These are phyloP conservation scores for Clarireedia monteithiana DNA, from an alignment of 2,329 filamentous ascomycete species.

Conservation along the genomic window DNA sequence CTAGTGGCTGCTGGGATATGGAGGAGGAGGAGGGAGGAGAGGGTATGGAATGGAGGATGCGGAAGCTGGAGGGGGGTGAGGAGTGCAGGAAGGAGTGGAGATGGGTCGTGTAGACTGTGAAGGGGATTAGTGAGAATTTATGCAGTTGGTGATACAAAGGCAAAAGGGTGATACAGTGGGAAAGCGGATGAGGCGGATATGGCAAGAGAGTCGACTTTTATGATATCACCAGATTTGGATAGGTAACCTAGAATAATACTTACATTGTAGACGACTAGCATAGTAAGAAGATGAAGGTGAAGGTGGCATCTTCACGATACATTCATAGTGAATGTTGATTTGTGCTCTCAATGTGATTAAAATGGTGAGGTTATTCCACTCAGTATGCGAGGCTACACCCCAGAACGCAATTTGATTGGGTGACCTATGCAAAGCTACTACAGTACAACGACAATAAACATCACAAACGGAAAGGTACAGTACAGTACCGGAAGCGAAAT, in stretches of 20 bases:
- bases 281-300: background rate
- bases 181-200: background rate
- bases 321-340: background rate
- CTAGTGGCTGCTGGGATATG: slow-evolving; percentile 20
- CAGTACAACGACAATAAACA: background rate
- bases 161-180: too few species aligned
- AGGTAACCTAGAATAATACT: too few species aligned
- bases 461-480: background rate
- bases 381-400: background rate
- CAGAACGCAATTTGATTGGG: background rate
- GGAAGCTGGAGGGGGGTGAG: slow-evolving; percentile 17
- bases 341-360: background rate
- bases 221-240: too few species aligned
- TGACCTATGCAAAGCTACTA: background rate
- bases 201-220: background rate
- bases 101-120: slow-evolving; percentile 12
- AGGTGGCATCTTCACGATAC: background rate
- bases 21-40: slow-evolving; percentile 5
- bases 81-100: slow-evolving; percentile 24
- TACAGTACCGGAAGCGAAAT: background rate
- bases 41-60: slow-evolving; percentile 21
- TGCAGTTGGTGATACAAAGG: background rate
- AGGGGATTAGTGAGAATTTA: background rate
- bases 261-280: background rate
- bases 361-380: background rate